Percentiles rank a stretch among this genome's conserved stretches.
Conservation (phyloP, 257 asterid genomes). For the Solanum bulbocastanum region DNA sequence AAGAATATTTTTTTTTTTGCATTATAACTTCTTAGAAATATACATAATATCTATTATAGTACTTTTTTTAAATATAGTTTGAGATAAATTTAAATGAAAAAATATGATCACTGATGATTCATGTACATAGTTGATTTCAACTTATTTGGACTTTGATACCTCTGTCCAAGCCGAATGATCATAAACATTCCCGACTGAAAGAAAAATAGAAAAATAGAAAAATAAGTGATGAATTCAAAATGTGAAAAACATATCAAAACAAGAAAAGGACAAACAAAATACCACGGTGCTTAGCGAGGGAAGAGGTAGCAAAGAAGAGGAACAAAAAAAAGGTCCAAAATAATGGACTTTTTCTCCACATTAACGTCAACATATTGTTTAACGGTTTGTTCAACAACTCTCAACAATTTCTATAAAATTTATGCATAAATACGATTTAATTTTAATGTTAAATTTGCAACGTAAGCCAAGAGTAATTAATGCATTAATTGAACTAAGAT, state of each 20-base stretch:
- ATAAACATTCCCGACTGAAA: slow-evolving; percentile 12
- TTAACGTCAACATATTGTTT: neutral
- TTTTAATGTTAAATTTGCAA: neutral
- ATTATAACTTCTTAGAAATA: neutral
- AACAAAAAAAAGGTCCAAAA: neutral
- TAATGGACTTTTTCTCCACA: neutral
- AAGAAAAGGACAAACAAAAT: neutral
- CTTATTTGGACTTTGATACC: neutral
- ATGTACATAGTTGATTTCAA: neutral
- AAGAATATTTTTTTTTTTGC: neutral
- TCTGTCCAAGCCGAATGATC: slow-evolving; percentile 23
- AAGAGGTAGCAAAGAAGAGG: neutral
- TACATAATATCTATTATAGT: neutral
- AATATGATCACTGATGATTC: neutral
- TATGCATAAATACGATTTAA: neutral
- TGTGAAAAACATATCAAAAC: neutral
- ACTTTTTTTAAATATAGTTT: too few species aligned
- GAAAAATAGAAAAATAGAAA: neutral
- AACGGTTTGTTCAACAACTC: neutral
- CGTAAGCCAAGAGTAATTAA: neutral
- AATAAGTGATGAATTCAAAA: neutral
- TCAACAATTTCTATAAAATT: neutral
- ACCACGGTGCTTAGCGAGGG: neutral
- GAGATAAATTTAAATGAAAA: neutral
- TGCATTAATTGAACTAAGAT: neutral